Base-by-base conservation (phyloP, 208 protist species). In the Strigomonas culicis region DNA sequence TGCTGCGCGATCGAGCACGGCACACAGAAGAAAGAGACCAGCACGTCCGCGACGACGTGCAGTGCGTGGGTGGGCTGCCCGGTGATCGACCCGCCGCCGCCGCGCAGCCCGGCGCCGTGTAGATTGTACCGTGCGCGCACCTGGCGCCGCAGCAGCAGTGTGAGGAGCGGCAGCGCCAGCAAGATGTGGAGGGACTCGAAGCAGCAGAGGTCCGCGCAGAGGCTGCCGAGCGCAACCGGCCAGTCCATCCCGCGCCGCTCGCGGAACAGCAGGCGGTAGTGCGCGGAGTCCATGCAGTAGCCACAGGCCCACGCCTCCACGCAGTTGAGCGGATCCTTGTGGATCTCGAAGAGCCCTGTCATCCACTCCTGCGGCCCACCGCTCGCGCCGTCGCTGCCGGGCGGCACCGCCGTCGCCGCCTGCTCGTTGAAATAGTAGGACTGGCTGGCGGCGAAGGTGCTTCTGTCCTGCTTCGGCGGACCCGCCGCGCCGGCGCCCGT, bases 1-100 rank as follows among this genome's bases (percentile, higher is more conserved):
- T 84, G 73, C 70, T 84, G 78, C 32, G 65, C 64, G 1, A 76
- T 47, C 15, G 64, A 63, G 50, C 72, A 84, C 4, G 58, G 43
- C 31, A 52, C 53, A 52, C 78, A 84, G 41, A 63, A 64, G 22
- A 64, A 24, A 2, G 57, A 44, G 13, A 66, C 56, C 0, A 72
- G 41, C 3, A 69, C 27, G 34, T 77, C 70, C 41, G 64, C 7
- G 2, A 66, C 24, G 22, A 61, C 13, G 1, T 22, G 27, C 34
- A 22, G 11, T 22, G 43, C n/a, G 43, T 11, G 2, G 27, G 24
- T 0, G 10, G 21, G 32, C 36, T 52, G 7, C n/a, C 49, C 46
- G 56, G 25, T 0, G 60, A 57, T 11, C 53, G 32, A 0, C 56
- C 60, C 21, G 25, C 31, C 25, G 60, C 60, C 3, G 46, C 22